phyloP scores from a whole-genome alignment of 345 rosid genomes.

The Linum tenue region DNA sequence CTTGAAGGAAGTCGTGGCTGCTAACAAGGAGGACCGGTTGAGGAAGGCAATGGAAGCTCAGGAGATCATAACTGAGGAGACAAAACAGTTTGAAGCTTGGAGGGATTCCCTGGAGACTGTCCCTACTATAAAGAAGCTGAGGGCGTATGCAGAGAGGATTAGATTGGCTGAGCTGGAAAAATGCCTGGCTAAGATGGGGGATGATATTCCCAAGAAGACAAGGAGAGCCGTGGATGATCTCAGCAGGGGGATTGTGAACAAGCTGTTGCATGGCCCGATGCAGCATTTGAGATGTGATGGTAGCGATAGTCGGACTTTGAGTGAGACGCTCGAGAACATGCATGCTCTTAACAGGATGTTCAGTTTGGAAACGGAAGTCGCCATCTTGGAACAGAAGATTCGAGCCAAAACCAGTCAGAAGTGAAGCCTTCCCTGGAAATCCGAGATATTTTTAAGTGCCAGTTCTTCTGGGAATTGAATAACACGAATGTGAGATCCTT shows the following conservation, averaged over 20 bases:
- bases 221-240: slow-evolving; percentile 80
- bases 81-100: slow-evolving; percentile 86
- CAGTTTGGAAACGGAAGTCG: slow-evolving; percentile 66
- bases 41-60: slow-evolving; percentile 96
- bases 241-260: slow-evolving; percentile 86
- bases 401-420: slow-evolving; percentile 52
- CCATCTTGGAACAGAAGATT: slow-evolving; percentile 70
- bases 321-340: slow-evolving; percentile 90
- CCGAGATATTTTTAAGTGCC: too few relatives aligned
- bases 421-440: slow-evolving; percentile 8
- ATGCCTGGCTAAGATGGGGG: slow-evolving; percentile 90
- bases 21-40: slow-evolving; percentile 88
- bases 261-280: slow-evolving; percentile 97
- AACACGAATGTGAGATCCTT: too few relatives aligned
- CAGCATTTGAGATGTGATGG: slow-evolving; percentile 96
- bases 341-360: slow-evolving; percentile 96
- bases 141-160: slow-evolving; percentile 92
- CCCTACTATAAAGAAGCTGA: slow-evolving; percentile 87
- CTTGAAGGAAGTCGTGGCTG: slow-evolving; percentile 98
- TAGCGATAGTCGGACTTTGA: slow-evolving; percentile 60
- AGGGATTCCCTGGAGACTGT: slow-evolving; percentile 92
- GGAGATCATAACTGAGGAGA: slow-evolving; percentile 63
- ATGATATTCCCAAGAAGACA: slow-evolving; percentile 74
- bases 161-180: slow-evolving; percentile 71
- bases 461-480: too few relatives aligned